Evolutionary conservation across 768 basidiomycete species (phyloP), one percentile per base, ranked within the genome.

Genomic region (Zangia roseola): DNA sequence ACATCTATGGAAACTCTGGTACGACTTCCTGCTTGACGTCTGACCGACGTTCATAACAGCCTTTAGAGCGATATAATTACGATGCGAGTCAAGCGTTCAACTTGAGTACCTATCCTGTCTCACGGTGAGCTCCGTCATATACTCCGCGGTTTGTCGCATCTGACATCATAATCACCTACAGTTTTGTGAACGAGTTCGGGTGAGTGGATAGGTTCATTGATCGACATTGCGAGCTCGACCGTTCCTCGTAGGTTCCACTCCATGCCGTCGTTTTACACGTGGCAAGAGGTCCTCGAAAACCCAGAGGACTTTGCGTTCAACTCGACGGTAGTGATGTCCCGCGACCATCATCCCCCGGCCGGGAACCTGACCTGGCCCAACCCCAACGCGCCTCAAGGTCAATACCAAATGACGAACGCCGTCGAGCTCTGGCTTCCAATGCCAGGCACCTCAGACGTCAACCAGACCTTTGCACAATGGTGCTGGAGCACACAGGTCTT

Each of bases 401-500:
- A 82, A 61, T 66, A 59, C 8, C 72, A 83, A 54, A 78, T 82
- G 79, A 71, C 75, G 0, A 50, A 57, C 16, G 79, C 72, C 3
- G 80, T 81, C 34, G 70, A 79, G 49, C 54, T 69, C n/a, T 82
- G 80, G 79, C 72, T 82, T 13, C 80, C 81, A 2, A 76, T 73
- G 0, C 81, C 80, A 3, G 62, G 61, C 13, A 78, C 75, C 2
- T 50, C 71, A 16, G 70, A 79, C 56, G 47, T 73, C 17, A 81
- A 83, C 50, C 74, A 79, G 56, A 82, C 80, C 0, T 82, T 83
- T 60, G 77, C 81, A 0, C 79, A 82, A 57, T 82, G 80, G 80
- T 81, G 78, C 62, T 83, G 73, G 70, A 80, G 78, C 61, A 82
- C 81, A 4, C 81, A 82, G 54, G 54, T 82, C 17, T 82, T 82